phyloP scores from a whole-genome alignment of 495 filamentous ascomycete genomes.

The Podospora didyma region DNA sequence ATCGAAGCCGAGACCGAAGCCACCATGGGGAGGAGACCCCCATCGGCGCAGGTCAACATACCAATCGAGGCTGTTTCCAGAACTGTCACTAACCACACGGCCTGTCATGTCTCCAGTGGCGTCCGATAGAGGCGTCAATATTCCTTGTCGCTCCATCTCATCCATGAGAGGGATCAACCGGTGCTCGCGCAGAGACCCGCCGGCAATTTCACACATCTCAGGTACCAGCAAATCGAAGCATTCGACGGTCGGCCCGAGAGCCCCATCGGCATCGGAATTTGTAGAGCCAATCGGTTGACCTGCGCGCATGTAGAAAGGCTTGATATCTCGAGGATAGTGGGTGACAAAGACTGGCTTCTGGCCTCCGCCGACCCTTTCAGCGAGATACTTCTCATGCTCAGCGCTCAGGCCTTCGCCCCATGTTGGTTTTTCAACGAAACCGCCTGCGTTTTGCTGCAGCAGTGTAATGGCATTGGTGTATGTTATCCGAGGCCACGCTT shows the following conservation, averaged over 20 bases:
- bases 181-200: conserved; percentile 92
- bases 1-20: conserved; percentile 93
- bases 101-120: background rate
- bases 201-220: conserved; percentile 82
- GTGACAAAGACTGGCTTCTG: conserved; percentile 80
- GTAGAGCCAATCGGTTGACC: conserved; percentile 29
- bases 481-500: conserved; percentile 77
- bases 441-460: conserved; percentile 57
- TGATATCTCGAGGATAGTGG: conserved; percentile 78
- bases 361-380: conserved; percentile 61
- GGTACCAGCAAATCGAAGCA: conserved; percentile 96
- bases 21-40: conserved; percentile 92
- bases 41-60: conserved; percentile 92
- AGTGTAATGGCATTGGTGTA: conserved; percentile 73
- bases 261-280: conserved; percentile 4
- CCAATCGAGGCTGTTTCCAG: conserved; percentile 63
- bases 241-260: conserved; percentile 62
- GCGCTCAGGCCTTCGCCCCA: conserved; percentile 79
- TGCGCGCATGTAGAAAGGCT: conserved; percentile 95
- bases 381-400: conserved; percentile 91
- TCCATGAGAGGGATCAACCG: conserved; percentile 63
- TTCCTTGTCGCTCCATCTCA: conserved; percentile 57
- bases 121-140: conserved; percentile 9
- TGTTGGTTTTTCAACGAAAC: conserved; percentile 62
- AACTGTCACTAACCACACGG: background rate